Percentiles rank a stretch among this genome's conserved stretches.
These are phyloP conservation scores for Vicia faba DNA, from an alignment of 306 rosid genomes.

Conservation along the genomic window DNA sequence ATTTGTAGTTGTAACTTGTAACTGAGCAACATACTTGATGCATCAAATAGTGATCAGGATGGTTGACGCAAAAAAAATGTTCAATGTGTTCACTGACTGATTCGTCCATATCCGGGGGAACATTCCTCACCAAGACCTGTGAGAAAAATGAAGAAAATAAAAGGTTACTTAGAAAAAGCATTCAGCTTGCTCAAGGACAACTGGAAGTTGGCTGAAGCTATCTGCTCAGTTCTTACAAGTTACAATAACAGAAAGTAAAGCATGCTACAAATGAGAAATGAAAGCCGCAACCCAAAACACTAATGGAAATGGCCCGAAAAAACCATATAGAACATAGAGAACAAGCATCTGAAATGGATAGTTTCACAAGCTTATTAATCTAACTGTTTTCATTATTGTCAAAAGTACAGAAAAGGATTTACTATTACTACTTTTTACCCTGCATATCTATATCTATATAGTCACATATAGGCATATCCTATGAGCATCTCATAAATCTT, in stretches of 20 bases:
- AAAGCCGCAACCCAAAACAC: slow-evolving; percentile 3
- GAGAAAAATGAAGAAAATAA: slow-evolving; percentile 20
- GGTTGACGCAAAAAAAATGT: slow-evolving; percentile 91
- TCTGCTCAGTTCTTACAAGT: slow-evolving; percentile 15
- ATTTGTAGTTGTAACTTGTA: not conserved
- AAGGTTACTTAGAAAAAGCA: slow-evolving; percentile 16
- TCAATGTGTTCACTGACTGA: slow-evolving; percentile 84
- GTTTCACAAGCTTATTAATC: slow-evolving; percentile 6
- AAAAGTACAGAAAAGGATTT: slow-evolving; percentile 3
- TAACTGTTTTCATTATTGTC: not conserved
- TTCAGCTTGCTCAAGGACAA: slow-evolving; percentile 20
- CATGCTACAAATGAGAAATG: slow-evolving; percentile 27
- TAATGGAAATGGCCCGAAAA: not conserved
- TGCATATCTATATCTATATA: not conserved
- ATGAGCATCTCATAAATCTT: not conserved
- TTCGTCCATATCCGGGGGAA: slow-evolving; percentile 90
- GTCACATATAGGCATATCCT: not conserved
- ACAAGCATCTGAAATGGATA: slow-evolving; percentile 30
- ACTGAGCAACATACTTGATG: slow-evolving; percentile 64
- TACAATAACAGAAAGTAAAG: not conserved
- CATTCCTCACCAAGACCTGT: slow-evolving; percentile 87
- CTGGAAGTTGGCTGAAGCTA: slow-evolving; percentile 8
- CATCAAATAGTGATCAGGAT: slow-evolving; percentile 81
- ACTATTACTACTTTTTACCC: not conserved
- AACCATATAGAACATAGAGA: not conserved